These are phyloP conservation scores for Reutealis trisperma DNA, from an alignment of 345 rosid species.

Conservation along the genomic window DNA sequence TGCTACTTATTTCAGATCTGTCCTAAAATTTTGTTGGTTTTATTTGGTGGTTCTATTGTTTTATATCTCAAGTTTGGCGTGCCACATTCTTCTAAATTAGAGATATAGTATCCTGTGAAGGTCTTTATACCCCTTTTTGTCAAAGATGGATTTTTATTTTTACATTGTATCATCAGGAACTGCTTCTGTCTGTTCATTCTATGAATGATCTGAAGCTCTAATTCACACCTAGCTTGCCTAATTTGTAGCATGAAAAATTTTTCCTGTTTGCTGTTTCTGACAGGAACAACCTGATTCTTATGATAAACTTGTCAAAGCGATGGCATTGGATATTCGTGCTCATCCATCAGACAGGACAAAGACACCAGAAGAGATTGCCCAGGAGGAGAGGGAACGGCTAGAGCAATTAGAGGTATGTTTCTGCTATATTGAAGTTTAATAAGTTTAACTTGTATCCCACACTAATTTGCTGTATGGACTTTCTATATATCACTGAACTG, in stretches of 20 bases:
- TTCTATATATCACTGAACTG: not conserved
- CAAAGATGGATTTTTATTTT: not conserved
- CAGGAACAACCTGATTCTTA: conserved; percentile 63
- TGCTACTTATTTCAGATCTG: not conserved
- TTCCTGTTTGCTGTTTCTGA: conserved; percentile 3
- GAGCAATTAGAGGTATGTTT: conserved; percentile 72
- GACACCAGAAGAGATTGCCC: conserved; percentile 98
- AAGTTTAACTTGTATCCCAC: not conserved
- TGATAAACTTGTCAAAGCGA: conserved; percentile 50
- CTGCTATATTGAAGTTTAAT: not conserved
- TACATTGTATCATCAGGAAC: not conserved
- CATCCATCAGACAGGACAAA: conserved; percentile 81
- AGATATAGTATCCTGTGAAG: not conserved
- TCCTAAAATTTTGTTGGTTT: not conserved
- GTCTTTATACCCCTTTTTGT: not conserved
- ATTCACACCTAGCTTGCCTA: conserved; percentile 3
- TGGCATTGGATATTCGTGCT: conserved; percentile 74
- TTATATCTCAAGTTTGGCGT: not conserved
- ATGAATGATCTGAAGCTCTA: not conserved
- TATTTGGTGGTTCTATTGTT: not conserved
- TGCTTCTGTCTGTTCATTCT: not conserved
- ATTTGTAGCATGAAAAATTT: not conserved
- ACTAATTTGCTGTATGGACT: not conserved
- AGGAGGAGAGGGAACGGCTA: conserved; percentile 77
- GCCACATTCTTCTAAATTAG: not conserved